Evolutionary conservation across 371 early-diverging fungal genomes (phyloP), one percentile per base, ranked within the genome.

Genomic region (Apophysomyces elegans): DNA sequence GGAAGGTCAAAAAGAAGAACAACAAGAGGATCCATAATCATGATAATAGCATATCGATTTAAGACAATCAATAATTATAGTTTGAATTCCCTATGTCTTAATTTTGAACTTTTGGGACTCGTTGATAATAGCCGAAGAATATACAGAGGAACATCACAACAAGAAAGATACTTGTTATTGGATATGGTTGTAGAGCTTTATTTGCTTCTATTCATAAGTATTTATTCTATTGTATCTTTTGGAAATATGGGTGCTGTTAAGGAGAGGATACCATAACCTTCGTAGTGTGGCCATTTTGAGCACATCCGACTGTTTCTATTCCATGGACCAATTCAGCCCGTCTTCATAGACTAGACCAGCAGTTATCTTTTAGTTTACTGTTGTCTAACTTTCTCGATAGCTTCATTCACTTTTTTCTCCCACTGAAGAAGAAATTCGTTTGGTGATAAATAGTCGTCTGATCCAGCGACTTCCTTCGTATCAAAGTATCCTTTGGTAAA

Each of bases 131-230:
- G 3, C 32, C 32, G 3, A 26, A 26, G 32, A 26, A 26, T 26
- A 26, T 26, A 26, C 32, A 99, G 90, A 66, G 99, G 97, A 71
- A 98, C 95, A 91, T 99, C 99, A 87, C 99, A 99, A 86, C 99
- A 95, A 77, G 95, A 92, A 84, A 99, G 99, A 91, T 99, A 99
- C 86, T 97, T 98, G 76, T 99, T 99, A 84, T 90, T 88, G 80
- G 32, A 26, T 26, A 26, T 26, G 32, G 32, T 26, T 3, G 32
- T 26, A 3, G 3, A 26, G 32, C 32, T 2, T 26, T 26, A 26
- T 26, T 26, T 26, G 32, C 32, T 26, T 26, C 32, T 3, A 45
- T 7, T 12, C 46, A 45, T 45, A 45, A 45, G 2, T 26, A 3
- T 26, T 26, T 26, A 3, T 2, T 26, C 32, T 26, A 26, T 26